phyloP scores from a whole-genome alignment of 2,329 filamentous ascomycete genomes.

The Claviceps digitariae region DNA sequence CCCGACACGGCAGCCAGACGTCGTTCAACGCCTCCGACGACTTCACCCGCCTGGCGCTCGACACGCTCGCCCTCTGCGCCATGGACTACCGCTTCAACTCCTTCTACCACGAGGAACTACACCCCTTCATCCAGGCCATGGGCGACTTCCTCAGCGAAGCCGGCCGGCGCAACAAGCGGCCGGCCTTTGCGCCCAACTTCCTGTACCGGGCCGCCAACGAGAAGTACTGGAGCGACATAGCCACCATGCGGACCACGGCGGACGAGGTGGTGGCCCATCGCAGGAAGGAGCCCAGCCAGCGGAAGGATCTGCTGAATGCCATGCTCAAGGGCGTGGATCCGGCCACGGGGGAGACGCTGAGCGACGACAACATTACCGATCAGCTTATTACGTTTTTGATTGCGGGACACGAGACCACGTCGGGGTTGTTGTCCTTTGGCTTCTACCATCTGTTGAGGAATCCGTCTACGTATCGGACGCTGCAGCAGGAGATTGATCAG shows the following conservation, averaged over 20 bases:
- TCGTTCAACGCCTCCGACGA: conserved; percentile 50
- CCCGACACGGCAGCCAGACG: conserved; percentile 42
- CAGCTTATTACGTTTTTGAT: conserved; percentile 64
- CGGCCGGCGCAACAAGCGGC: conserved; percentile 34
- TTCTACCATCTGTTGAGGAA: conserved; percentile 53
- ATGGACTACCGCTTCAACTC: conserved; percentile 65
- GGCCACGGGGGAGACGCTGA: conserved; percentile 51
- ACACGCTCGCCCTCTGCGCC: conserved; percentile 58
- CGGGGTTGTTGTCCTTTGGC: conserved; percentile 50
- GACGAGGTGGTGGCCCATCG: conserved; percentile 47
- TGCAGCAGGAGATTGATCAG: conserved; percentile 53
- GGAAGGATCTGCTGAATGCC: conserved; percentile 54
- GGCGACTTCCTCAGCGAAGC: conserved; percentile 45
- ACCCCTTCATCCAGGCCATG: conserved; percentile 60
- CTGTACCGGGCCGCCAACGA: conserved; percentile 34
- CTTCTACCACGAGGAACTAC: conserved; percentile 54
- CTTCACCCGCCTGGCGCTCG: conserved; percentile 59
- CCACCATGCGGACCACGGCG: conserved; percentile 39
- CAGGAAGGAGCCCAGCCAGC: conserved; percentile 37
- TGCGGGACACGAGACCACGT: conserved; percentile 59
- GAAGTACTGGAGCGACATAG: conserved; percentile 41
- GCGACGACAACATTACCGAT: conserved; percentile 48
- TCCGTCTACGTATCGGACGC: conserved; percentile 43
- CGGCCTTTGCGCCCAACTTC: conserved; percentile 29
- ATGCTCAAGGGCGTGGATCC: conserved; percentile 57